phyloP scores from a whole-genome alignment of 345 rosid genomes.

The Boechera retrofracta region DNA sequence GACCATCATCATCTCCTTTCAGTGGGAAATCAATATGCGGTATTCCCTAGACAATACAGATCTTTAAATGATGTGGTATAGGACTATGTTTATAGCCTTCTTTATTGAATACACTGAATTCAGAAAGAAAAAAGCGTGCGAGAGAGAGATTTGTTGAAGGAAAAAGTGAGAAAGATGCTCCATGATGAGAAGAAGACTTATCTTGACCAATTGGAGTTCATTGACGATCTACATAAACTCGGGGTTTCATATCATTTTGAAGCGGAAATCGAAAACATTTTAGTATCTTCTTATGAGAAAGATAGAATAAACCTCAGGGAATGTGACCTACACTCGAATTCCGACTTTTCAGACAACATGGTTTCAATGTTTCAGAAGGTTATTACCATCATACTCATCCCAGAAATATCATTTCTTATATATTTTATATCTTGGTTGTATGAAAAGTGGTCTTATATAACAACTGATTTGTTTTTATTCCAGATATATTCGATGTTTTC shows the following conservation, averaged over 20 bases:
- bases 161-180: slow-evolving; percentile 32
- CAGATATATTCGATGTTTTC: slow-evolving; percentile 38
- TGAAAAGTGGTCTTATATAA: not conserved
- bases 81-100: no score
- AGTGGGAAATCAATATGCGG: slow-evolving; percentile 9
- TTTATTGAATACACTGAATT: not conserved
- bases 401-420: not conserved
- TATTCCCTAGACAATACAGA: not conserved
- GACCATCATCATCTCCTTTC: slow-evolving; percentile 34
- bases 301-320: not conserved
- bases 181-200: slow-evolving; percentile 20
- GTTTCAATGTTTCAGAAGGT: slow-evolving; percentile 45
- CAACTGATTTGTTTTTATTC: not conserved
- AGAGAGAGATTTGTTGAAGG: slow-evolving; percentile 32
- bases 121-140: slow-evolving; percentile 10
- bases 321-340: slow-evolving; percentile 42
- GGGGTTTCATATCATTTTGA: slow-evolving; percentile 61
- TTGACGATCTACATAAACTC: slow-evolving; percentile 38
- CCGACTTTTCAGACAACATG: slow-evolving; percentile 47
- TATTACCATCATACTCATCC: not conserved
- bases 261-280: slow-evolving; percentile 36
- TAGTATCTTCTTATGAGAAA: slow-evolving; percentile 29
- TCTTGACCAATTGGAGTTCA: slow-evolving; percentile 21
- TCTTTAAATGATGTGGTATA: no score
- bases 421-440: not conserved